Conservation (phyloP, 495 filamentous ascomycete species). For the Xylaria flabelliformis region DNA sequence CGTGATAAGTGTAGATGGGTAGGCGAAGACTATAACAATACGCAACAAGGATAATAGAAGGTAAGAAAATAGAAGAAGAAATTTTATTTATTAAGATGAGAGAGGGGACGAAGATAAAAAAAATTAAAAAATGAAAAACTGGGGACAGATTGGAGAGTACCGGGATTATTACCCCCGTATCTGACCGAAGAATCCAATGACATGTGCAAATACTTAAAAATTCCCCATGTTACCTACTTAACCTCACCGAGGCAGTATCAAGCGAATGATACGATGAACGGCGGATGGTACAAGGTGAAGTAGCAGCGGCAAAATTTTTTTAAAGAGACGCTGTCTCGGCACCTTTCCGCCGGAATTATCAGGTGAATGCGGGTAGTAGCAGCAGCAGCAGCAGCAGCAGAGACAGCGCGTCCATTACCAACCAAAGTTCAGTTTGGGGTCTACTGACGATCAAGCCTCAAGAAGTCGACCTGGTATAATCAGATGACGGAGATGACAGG, state of each 20-base stretch:
- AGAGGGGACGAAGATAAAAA: neutral
- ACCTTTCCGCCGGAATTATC: conserved; percentile 22
- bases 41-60: neutral
- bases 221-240: conserved; percentile 20
- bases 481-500: conserved; percentile 30
- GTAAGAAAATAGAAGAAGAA: neutral
- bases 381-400: conserved; percentile 6
- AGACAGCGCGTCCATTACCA: neutral
- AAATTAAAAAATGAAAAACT: conserved; percentile 4
- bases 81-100: neutral
- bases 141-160: conserved; percentile 19
- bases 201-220: conserved; percentile 9
- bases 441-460: conserved; percentile 24
- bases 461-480: conserved; percentile 23
- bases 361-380: conserved; percentile 25
- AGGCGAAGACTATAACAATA: neutral
- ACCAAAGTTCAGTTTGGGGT: conserved; percentile 10
- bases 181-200: conserved; percentile 22
- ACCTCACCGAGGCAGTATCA: conserved; percentile 28
- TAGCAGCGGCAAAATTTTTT: conserved; percentile 8
- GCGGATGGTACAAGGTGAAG: conserved; percentile 1
- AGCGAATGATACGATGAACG: conserved; percentile 24
- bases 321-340: neutral
- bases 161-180: conserved; percentile 21
- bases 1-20: neutral